phyloP scores from a whole-genome alignment of 108 stramenopile genomes.

The Thalassiosira profunda region DNA sequence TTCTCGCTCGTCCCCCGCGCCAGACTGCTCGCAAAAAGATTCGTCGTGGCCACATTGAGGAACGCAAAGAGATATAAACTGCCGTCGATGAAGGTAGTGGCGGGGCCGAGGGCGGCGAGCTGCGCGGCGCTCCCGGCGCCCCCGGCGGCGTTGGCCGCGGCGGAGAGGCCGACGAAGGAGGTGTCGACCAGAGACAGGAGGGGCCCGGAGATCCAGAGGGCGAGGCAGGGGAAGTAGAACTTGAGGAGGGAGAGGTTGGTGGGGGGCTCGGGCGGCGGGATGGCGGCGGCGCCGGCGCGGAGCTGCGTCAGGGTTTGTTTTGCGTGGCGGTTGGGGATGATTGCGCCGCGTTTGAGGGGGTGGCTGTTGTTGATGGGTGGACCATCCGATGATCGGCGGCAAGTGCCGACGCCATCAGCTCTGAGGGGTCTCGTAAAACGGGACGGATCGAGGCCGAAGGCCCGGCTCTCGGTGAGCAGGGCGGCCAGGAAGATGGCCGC shows the following conservation, averaged over 20 bases:
- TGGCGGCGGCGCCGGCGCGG: neutral
- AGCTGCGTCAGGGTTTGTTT: no score
- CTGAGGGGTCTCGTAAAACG: no score
- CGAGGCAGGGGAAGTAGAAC: constrained; percentile 86
- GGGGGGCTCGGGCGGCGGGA: constrained; percentile 58
- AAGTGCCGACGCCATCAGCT: no score
- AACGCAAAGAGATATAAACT: constrained; percentile 89
- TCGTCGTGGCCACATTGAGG: constrained; percentile 91
- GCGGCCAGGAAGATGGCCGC: no score
- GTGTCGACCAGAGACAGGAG: constrained; percentile 87
- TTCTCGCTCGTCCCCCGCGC: constrained; percentile 39
- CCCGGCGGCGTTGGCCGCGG: constrained; percentile 47
- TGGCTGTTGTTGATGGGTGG: no score
- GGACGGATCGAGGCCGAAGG: no score
- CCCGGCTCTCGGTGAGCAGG: no score
- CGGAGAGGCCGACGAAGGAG: constrained; percentile 81
- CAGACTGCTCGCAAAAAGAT: constrained; percentile 80
- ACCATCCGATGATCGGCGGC: no score
- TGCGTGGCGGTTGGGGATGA: no score
- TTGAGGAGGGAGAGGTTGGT: constrained; percentile 56
- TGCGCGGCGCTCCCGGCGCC: constrained; percentile 50
- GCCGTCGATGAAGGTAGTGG: constrained; percentile 90
- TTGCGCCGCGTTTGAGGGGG: no score
- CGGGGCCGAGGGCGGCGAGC: constrained; percentile 67
- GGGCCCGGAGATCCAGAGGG: constrained; percentile 84